phyloP scores from a whole-genome alignment of 2,329 filamentous ascomycete genomes.

The Canariomyces notabilis region DNA sequence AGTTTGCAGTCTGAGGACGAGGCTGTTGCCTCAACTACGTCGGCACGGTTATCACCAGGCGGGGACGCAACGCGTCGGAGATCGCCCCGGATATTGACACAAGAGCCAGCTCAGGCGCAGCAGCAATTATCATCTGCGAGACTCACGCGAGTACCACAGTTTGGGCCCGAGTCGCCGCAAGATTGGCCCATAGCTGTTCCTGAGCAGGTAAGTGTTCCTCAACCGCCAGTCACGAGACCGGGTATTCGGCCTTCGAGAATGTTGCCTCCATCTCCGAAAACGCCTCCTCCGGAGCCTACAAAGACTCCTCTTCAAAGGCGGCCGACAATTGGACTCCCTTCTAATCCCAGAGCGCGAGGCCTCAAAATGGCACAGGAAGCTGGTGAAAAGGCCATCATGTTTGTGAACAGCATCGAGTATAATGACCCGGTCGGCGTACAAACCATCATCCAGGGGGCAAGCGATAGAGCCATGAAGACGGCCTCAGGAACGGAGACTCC shows the following conservation, averaged over 20 bases:
- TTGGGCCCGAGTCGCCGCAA: constrained; percentile 4
- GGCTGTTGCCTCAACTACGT: constrained; percentile 38
- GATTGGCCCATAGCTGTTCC: constrained; percentile 7
- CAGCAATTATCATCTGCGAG: neutral
- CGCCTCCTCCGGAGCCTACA: constrained; percentile 30
- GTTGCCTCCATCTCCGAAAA: constrained; percentile 27
- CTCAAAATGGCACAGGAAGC: constrained; percentile 30
- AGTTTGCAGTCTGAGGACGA: constrained; percentile 23
- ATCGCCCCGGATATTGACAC: constrained; percentile 41
- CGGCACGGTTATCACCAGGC: constrained; percentile 47
- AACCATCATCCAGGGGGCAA: constrained; percentile 43
- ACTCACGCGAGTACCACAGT: neutral
- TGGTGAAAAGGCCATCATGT: constrained; percentile 43
- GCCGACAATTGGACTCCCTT: constrained; percentile 44
- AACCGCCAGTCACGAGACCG: constrained; percentile 9
- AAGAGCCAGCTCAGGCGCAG: constrained; percentile 3
- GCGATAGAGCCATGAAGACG: constrained; percentile 29
- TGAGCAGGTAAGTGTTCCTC: constrained; percentile 1
- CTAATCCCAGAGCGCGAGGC: constrained; percentile 40
- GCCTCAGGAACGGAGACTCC: constrained; percentile 21
- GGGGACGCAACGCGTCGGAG: constrained; percentile 46
- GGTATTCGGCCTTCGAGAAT: constrained; percentile 32
- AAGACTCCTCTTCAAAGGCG: constrained; percentile 40
- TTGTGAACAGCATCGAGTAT: constrained; percentile 52
- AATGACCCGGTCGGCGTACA: constrained; percentile 46